Evolutionary conservation across 164 flowering plant genomes (phyloP).

Genomic region (Annona squamosa): DNA sequence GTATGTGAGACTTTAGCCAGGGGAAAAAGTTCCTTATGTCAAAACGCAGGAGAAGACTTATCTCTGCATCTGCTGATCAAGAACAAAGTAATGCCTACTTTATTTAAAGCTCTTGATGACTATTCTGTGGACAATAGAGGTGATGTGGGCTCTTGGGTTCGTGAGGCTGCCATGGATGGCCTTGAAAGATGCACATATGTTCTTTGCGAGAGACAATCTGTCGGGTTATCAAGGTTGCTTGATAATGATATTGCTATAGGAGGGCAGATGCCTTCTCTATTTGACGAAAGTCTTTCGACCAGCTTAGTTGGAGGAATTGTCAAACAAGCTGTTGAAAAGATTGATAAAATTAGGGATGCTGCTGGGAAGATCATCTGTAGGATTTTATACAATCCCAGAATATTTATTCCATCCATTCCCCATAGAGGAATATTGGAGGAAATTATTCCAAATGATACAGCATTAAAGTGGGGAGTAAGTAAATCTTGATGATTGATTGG

Average conservation of each 20-base stretch:
- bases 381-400: constrained; percentile 46
- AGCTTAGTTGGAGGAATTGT: constrained; percentile 56
- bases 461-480: constrained; percentile 77
- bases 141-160: constrained; percentile 99
- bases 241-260: constrained; percentile 10
- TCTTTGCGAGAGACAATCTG: constrained; percentile 50
- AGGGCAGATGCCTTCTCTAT: constrained; percentile 22
- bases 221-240: constrained; percentile 7
- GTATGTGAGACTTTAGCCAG: constrained; percentile 73
- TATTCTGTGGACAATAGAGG: constrained; percentile 95
- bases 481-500: not conserved
- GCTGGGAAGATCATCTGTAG: constrained; percentile 77
- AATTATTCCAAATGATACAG: constrained; percentile 42
- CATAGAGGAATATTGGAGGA: constrained; percentile 59
- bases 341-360: constrained; percentile 77
- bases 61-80: constrained; percentile 50
- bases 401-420: constrained; percentile 57
- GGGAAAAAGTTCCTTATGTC: constrained; percentile 19
- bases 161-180: constrained; percentile 91
- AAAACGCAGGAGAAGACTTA: constrained; percentile 31
- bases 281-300: constrained; percentile 58
- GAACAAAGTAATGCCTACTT: constrained; percentile 60
- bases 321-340: constrained; percentile 95
- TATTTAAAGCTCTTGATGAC: constrained; percentile 86
- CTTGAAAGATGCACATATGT: constrained; percentile 81